A percentile compares a stretch with the other conserved stretches of the same genome.
These are phyloP conservation scores for Astraeus odoratus DNA, from an alignment of 768 basidiomycete species.

Conservation along the genomic window DNA sequence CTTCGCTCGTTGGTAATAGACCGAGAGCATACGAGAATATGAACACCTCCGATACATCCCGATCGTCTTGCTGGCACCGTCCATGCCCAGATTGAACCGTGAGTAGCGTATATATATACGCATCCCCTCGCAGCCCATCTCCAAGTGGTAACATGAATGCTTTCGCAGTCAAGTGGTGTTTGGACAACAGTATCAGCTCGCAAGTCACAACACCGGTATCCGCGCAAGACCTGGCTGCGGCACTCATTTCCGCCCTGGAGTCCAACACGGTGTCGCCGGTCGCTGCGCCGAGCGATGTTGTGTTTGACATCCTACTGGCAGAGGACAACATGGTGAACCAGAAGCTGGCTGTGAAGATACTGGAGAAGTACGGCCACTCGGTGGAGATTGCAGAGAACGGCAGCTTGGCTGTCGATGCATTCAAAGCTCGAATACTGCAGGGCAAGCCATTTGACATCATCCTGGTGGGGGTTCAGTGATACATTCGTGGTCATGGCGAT, in stretches of 20 bases:
- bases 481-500: too few relatives aligned
- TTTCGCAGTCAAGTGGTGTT: constrained; percentile 81
- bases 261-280: constrained; percentile 90
- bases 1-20: constrained; percentile 40
- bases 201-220: constrained; percentile 90
- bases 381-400: constrained; percentile 99
- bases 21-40: constrained; percentile 82
- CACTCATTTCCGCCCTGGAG: constrained; percentile 90
- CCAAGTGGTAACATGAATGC: neutral
- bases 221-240: constrained; percentile 83
- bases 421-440: constrained; percentile 68
- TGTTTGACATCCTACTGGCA: constrained; percentile 90
- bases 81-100: constrained; percentile 71
- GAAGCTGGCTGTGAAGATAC: constrained; percentile 92
- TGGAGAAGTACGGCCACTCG: constrained; percentile 92
- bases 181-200: constrained; percentile 93
- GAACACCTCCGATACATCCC: constrained; percentile 97
- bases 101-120: constrained; percentile 26
- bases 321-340: constrained; percentile 97
- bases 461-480: constrained; percentile 53
- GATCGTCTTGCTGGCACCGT: constrained; percentile 82
- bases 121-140: neutral
- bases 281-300: constrained; percentile 75
- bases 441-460: constrained; percentile 85
- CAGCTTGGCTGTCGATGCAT: constrained; percentile 85